Conservation (phyloP, 23 red algal species). For the Pyropia yezoensis region DNA sequence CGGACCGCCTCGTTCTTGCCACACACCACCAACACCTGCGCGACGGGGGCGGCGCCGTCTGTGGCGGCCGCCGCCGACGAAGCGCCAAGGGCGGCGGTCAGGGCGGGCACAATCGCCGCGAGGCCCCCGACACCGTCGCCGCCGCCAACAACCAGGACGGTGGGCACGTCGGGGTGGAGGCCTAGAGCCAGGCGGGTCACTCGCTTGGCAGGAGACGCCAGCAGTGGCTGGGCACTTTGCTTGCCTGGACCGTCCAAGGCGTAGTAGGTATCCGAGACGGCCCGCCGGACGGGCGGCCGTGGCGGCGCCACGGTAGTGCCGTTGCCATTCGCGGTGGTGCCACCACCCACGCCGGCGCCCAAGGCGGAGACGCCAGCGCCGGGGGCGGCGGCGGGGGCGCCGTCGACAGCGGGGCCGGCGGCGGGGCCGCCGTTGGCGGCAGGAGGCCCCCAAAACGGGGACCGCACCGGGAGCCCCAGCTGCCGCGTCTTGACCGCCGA, state of each 20-base stretch:
- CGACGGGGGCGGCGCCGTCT: background rate
- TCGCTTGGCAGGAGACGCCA: conserved; percentile 3
- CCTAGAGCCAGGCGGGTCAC: conserved; percentile 18
- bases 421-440: background rate
- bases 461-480: conserved; percentile 73
- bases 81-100: conserved; percentile 3
- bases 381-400: background rate
- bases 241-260: too few relatives aligned
- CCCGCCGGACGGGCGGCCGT: too few relatives aligned
- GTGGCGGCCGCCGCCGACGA: background rate
- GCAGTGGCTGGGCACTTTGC: background rate
- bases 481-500: conserved; percentile 5
- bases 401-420: background rate
- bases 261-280: too few relatives aligned
- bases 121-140: conserved; percentile 72
- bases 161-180: conserved; percentile 31
- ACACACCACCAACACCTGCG: conserved; percentile 73
- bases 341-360: background rate
- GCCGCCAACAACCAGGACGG: conserved; percentile 58
- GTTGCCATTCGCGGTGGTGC: background rate
- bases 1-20: conserved; percentile 51
- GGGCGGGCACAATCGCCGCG: conserved; percentile 15
- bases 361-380: background rate
- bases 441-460: conserved; percentile 26
- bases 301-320: background rate